These are phyloP conservation scores for Ceratobasidium sp. DNA, from an alignment of 1,284 basidiomycete genomes.

Conservation along the genomic window DNA sequence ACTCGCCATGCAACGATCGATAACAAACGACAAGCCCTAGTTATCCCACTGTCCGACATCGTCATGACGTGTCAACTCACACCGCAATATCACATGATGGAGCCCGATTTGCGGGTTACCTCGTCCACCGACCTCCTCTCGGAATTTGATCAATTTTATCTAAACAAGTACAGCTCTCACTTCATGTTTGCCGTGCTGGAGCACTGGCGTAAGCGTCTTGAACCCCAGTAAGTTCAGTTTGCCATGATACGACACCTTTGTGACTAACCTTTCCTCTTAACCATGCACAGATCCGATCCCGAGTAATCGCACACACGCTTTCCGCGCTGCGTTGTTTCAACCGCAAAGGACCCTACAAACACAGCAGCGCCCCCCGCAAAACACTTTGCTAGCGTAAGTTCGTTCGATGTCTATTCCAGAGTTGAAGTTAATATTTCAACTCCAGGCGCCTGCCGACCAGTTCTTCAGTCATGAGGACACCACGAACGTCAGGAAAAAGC, in stretches of 20 bases:
- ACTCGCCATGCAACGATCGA: background rate
- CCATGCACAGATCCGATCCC: no score
- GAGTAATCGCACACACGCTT: no score
- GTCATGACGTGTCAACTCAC: background rate
- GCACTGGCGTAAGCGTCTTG: no score
- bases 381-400: conserved; percentile 11
- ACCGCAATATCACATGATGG: background rate
- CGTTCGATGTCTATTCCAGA: background rate
- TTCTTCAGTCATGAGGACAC: conserved; percentile 84
- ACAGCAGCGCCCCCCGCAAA: conserved; percentile 2
- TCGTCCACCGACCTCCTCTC: background rate
- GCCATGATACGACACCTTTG: no score
- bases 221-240: no score
- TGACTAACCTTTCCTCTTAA: no score
- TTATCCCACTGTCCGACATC: background rate
- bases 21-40: background rate
- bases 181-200: background rate
- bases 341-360: conserved; percentile 4
- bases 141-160: background rate
- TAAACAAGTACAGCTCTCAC: background rate
- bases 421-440: background rate
- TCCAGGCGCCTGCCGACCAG: conserved; percentile 18
- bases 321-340: no score
- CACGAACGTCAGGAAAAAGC: no score
- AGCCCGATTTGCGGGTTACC: background rate